Conservation (phyloP, 306 rosid species). For the Prunus armeniaca region DNA sequence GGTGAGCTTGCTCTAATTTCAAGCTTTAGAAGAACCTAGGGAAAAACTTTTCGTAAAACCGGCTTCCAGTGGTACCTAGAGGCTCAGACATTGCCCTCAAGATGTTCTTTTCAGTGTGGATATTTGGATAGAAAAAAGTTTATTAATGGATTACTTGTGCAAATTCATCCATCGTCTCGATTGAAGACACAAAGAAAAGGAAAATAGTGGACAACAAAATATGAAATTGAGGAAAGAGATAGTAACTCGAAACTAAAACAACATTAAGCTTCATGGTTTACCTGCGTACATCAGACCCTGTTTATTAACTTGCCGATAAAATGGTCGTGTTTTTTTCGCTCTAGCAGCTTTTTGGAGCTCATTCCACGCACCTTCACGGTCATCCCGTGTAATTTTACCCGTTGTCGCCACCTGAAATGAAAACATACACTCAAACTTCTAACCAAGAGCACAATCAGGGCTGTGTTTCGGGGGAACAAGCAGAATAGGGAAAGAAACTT, state of each 20-base stretch:
- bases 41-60: too few relatives aligned
- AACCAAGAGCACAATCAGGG: slow-evolving; percentile 16
- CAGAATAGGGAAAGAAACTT: slow-evolving; percentile 1
- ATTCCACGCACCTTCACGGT: slow-evolving; percentile 72
- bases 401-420: slow-evolving; percentile 62
- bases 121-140: background rate
- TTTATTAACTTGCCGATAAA: slow-evolving; percentile 71
- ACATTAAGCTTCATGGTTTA: slow-evolving; percentile 25
- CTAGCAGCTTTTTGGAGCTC: slow-evolving; percentile 70
- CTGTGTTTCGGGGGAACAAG: background rate
- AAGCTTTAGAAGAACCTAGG: background rate
- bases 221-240: background rate
- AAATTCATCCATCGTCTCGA: background rate
- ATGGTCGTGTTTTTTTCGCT: slow-evolving; percentile 69
- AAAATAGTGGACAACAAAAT: background rate
- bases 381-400: slow-evolving; percentile 64
- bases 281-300: slow-evolving; percentile 91
- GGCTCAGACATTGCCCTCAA: background rate
- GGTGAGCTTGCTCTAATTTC: background rate
- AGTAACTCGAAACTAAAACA: background rate
- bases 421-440: slow-evolving; percentile 21
- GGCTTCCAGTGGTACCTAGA: too few relatives aligned
- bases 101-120: background rate
- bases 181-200: background rate
- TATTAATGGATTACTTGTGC: background rate